Base-by-base conservation (phyloP, 2,329 filamentous ascomycete genomes). In the Thelonectria discophora region DNA sequence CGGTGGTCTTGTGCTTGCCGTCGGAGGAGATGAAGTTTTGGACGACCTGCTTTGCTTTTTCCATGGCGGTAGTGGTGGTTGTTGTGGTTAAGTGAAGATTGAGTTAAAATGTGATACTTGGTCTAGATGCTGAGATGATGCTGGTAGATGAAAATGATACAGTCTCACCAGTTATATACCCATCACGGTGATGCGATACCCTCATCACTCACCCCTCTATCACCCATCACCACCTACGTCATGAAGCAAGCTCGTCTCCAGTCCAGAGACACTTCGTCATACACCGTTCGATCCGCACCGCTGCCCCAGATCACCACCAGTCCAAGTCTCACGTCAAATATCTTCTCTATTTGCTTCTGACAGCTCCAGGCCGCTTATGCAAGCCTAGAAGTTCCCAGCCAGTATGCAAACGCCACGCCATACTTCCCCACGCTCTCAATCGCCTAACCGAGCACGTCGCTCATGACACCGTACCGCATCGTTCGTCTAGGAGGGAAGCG, bases 1-100 rank as follows among this genome's bases (percentile, higher is more conserved):
- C 87, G 13, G 85, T 88, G n/a, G 89, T 92, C 70, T 89, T 86
- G 69, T 90, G 84, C 65, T 90, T 85, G 59, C 88, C 88, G 58
- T 86, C 80, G 68, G 84, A 83, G 73, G 76, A 79, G 68, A 89
- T 82, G 78, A 91, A 88, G 72, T 83, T 82, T 48, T 78, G 78
- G 70, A 91, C 83, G 62, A 84, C 85, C 70, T 82, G 79, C 80
- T 88, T 90, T 40, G 88, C 87, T 73, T 86, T 86, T 15, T 90
- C 82, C 88, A 90, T 89, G 34, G 12, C 66, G 47, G n/a, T 24
- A 13, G 47, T 42, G 18, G 34, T 52, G 34, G 32, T 34, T 3
- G 21, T 24, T 3, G 21, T 24, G 21, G 21, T 24, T 40, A 40
- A 6, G 37, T 40, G 13, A 40, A 40, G 12, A 40, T 8, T 15